Conservation (phyloP, 768 basidiomycete species). For the Auricularia auricula-judae region DNA sequence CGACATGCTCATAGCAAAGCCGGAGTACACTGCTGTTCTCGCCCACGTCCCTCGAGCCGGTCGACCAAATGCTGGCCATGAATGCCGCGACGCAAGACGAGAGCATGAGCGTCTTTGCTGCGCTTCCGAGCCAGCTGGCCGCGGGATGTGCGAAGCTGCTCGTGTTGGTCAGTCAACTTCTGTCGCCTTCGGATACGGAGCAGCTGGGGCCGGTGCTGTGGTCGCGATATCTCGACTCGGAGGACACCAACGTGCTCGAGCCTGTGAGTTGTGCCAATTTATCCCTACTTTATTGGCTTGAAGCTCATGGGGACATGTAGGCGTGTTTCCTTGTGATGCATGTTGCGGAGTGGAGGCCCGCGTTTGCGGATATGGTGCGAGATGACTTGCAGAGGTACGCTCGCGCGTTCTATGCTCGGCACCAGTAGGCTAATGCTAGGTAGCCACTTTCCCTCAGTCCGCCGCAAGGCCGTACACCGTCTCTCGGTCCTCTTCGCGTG, state of each 20-base stretch:
- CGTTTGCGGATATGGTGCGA: conserved; percentile 38
- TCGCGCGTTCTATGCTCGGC: background rate
- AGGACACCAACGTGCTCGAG: conserved; percentile 28
- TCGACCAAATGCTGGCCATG: background rate
- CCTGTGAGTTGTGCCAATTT: conserved; percentile 31
- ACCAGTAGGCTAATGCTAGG: background rate
- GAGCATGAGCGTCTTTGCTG: conserved; percentile 18
- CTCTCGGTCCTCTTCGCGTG: conserved; percentile 49
- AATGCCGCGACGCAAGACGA: conserved; percentile 22
- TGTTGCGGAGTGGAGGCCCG: conserved; percentile 50
- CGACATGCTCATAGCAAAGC: background rate
- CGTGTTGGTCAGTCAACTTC: conserved; percentile 46
- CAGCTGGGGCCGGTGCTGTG: conserved; percentile 47
- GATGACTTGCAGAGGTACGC: conserved; percentile 45
- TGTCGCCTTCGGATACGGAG: conserved; percentile 39
- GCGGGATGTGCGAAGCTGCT: conserved; percentile 45
- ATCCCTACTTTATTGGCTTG: conserved; percentile 22
- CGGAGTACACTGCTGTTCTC: background rate
- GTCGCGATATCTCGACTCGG: conserved; percentile 35
- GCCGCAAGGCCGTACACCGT: conserved; percentile 42
- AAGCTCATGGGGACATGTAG: conserved; percentile 10
- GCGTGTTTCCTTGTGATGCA: conserved; percentile 61
- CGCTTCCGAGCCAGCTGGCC: conserved; percentile 34
- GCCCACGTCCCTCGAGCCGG: background rate
- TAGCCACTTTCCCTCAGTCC: conserved; percentile 39